These are phyloP conservation scores for Microdochium trichocladiopsis DNA, from an alignment of 2,329 filamentous ascomycete species.

Conservation along the genomic window DNA sequence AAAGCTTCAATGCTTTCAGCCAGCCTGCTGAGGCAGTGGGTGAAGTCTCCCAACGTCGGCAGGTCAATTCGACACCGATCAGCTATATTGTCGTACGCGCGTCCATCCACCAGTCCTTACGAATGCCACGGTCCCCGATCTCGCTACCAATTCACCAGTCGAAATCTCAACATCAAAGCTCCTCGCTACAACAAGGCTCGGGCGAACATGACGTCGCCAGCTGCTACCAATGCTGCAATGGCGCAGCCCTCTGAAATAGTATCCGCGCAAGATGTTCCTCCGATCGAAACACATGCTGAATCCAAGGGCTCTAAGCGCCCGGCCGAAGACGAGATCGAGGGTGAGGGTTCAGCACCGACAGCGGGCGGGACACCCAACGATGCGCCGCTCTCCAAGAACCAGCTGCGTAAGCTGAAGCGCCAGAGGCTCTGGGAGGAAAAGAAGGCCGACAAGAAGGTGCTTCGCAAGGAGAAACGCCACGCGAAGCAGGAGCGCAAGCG, in stretches of 20 bases:
- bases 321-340: slow-evolving; percentile 48
- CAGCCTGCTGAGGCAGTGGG: no score
- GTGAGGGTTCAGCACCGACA: slow-evolving; percentile 53
- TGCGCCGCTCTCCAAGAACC: slow-evolving; percentile 69
- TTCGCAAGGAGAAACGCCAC: slow-evolving; percentile 48
- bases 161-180: no score
- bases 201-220: no score
- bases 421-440: slow-evolving; percentile 70
- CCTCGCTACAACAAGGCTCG: no score
- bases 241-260: background rate
- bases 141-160: no score
- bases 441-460: slow-evolving; percentile 48
- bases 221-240: no score
- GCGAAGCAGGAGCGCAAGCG: slow-evolving; percentile 39
- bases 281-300: slow-evolving; percentile 1
- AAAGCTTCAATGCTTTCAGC: no score
- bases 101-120: no score
- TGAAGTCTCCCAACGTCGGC: no score
- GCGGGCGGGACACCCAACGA: slow-evolving; percentile 35
- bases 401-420: slow-evolving; percentile 70
- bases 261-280: background rate
- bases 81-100: no score
- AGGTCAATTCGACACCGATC: no score
- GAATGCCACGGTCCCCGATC: no score
- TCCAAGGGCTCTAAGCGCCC: slow-evolving; percentile 16